Conservation (phyloP, 441 rosid species). For the Kokia cookei region DNA sequence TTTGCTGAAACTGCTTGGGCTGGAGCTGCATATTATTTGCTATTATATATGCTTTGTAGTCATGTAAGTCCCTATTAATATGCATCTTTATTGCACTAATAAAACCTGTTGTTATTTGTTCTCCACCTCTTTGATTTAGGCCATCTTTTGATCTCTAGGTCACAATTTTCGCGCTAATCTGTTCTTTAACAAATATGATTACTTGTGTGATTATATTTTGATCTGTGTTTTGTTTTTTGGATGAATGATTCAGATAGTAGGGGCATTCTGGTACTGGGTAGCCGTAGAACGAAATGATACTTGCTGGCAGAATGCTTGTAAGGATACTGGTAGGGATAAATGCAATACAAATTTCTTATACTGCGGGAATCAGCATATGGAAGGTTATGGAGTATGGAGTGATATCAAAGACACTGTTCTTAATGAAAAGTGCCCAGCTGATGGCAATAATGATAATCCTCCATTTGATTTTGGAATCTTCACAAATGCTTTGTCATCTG, state of each 20-base stretch:
- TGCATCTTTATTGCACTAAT: background rate
- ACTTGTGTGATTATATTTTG: background rate
- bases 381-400: conserved; percentile 47
- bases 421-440: conserved; percentile 28
- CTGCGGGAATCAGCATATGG: conserved; percentile 57
- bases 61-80: conserved; percentile 57
- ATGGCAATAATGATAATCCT: conserved; percentile 25
- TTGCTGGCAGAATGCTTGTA: conserved; percentile 72
- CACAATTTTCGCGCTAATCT: background rate
- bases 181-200: background rate
- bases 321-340: background rate
- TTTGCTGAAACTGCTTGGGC: conserved; percentile 99
- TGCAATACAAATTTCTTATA: conserved; percentile 56
- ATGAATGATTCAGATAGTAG: conserved; percentile 63
- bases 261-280: conserved; percentile 90
- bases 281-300: conserved; percentile 80
- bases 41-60: conserved; percentile 95
- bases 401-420: conserved; percentile 28
- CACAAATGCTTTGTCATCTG: conserved; percentile 57
- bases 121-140: background rate
- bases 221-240: conserved; percentile 2
- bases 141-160: conserved; percentile 8
- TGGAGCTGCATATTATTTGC: conserved; percentile 93
- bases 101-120: background rate
- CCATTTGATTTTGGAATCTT: conserved; percentile 83